These are phyloP conservation scores for Cardamine resedifolia DNA, from an alignment of 345 rosid genomes.

Conservation along the genomic window DNA sequence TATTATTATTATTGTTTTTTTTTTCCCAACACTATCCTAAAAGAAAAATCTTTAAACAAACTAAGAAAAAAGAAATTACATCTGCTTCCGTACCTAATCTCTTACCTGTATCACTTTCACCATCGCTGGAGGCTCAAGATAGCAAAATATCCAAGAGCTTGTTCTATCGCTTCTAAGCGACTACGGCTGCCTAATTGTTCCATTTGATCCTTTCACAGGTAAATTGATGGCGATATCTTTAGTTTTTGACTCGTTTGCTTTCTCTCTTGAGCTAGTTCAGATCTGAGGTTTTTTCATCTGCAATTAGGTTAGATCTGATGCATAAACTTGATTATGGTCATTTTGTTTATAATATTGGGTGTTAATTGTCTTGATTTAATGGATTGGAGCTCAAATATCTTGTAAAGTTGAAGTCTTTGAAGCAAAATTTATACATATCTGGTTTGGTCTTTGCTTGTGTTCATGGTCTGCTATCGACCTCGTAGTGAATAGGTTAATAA, in stretches of 20 bases:
- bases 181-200: not conserved
- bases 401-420: not conserved
- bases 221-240: not conserved
- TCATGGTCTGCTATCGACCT: not conserved
- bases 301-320: conserved; percentile 10
- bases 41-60: not conserved
- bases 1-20: no score
- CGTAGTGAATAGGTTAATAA: no score
- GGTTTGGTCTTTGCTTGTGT: not conserved
- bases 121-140: not conserved
- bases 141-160: not conserved
- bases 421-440: not conserved
- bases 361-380: not conserved
- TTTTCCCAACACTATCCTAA: no score
- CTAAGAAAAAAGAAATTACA: not conserved
- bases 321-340: not conserved
- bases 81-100: not conserved
- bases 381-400: not conserved
- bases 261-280: not conserved
- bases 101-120: conserved; percentile 3
- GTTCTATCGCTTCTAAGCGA: conserved; percentile 4
- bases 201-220: conserved; percentile 8
- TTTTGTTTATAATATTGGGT: not conserved
- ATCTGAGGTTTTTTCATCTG: conserved; percentile 2
- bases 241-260: not conserved